These are phyloP conservation scores for Malassezia slooffiae DNA, from an alignment of 1,284 basidiomycete genomes.

Conservation along the genomic window DNA sequence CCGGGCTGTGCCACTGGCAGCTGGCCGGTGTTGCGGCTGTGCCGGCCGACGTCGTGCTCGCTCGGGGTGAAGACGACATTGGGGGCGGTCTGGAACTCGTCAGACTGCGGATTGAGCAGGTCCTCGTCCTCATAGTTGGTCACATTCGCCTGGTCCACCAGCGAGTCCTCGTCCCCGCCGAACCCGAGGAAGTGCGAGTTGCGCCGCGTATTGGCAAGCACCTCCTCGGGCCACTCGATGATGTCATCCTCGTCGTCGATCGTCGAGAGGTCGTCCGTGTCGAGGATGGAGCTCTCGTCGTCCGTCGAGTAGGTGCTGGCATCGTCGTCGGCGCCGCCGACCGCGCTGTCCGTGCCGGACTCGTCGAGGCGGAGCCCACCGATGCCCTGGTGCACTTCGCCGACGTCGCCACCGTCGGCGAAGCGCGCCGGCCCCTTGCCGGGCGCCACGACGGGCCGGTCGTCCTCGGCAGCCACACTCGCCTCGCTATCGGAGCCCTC, in stretches of 20 bases:
- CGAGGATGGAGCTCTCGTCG: conserved; percentile 8
- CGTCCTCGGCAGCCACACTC: too few relatives aligned
- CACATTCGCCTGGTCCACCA: background rate
- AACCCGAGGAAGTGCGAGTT: conserved; percentile 8
- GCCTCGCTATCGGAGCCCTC: too few relatives aligned
- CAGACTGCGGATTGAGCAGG: conserved; percentile 8
- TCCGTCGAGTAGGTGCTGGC: conserved; percentile 6
- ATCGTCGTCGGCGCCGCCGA: background rate
- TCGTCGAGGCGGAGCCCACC: too few relatives aligned
- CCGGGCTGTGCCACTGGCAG: conserved; percentile 8
- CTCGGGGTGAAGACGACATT: conserved; percentile 14
- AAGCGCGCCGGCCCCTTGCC: too few relatives aligned
- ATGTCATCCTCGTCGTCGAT: conserved; percentile 4
- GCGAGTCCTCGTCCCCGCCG: background rate
- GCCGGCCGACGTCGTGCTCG: conserved; percentile 3
- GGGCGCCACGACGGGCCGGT: too few relatives aligned
- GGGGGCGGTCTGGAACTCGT: conserved; percentile 17
- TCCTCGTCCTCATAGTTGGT: conserved; percentile 17
- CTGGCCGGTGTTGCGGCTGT: background rate
- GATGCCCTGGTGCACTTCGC: too few relatives aligned
- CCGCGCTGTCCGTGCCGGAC: too few relatives aligned
- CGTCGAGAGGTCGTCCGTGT: conserved; percentile 3
- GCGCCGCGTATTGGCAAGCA: conserved; percentile 7
- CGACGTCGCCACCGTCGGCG: too few relatives aligned
- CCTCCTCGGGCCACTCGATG: conserved; percentile 5